phyloP scores from a whole-genome alignment of 2,329 filamentous ascomycete species.

The Fusarium sp. region DNA sequence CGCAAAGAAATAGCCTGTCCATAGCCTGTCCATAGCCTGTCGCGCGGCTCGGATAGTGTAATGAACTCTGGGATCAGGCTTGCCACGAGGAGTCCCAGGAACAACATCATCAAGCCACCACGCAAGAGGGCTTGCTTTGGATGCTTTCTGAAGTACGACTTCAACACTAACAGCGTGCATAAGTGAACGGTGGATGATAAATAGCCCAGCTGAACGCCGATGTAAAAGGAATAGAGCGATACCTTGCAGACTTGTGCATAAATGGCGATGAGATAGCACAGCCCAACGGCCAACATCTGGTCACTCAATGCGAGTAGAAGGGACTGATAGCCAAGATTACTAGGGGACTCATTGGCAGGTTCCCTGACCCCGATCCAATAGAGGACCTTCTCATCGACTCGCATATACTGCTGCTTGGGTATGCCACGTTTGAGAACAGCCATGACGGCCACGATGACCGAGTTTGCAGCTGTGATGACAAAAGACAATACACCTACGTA shows the following conservation, averaged over 20 bases:
- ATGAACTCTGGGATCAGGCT: slow-evolving; percentile 4
- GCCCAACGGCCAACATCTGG: slow-evolving; percentile 16
- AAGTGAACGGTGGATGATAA: slow-evolving; percentile 13
- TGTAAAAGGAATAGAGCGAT: slow-evolving; percentile 10
- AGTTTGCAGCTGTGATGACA: slow-evolving; percentile 6
- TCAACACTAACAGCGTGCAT: slow-evolving; percentile 17
- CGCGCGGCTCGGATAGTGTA: slow-evolving; percentile 3
- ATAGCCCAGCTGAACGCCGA: slow-evolving; percentile 1
- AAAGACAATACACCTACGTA: slow-evolving; percentile 15
- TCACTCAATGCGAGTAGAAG: slow-evolving; percentile 28
- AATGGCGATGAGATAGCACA: slow-evolving; percentile 26
- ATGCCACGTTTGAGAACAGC: slow-evolving; percentile 18
- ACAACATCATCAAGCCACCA: slow-evolving; percentile 15
- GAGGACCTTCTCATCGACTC: slow-evolving; percentile 23
- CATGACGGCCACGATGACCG: slow-evolving; percentile 10
- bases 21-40: no score
- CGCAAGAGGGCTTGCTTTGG: slow-evolving; percentile 8
- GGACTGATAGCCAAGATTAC: slow-evolving; percentile 25
- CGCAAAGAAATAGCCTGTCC: slow-evolving; percentile 11
- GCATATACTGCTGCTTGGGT: slow-evolving; percentile 12
- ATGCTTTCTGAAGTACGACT: slow-evolving; percentile 22
- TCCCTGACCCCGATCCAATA: slow-evolving; percentile 1
- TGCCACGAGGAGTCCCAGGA: slow-evolving; percentile 11
- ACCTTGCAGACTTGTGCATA: slow-evolving; percentile 17
- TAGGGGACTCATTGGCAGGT: slow-evolving; percentile 2